phyloP scores from a whole-genome alignment of 2,329 filamentous ascomycete species.

The Plectosphaerella plurivora region DNA sequence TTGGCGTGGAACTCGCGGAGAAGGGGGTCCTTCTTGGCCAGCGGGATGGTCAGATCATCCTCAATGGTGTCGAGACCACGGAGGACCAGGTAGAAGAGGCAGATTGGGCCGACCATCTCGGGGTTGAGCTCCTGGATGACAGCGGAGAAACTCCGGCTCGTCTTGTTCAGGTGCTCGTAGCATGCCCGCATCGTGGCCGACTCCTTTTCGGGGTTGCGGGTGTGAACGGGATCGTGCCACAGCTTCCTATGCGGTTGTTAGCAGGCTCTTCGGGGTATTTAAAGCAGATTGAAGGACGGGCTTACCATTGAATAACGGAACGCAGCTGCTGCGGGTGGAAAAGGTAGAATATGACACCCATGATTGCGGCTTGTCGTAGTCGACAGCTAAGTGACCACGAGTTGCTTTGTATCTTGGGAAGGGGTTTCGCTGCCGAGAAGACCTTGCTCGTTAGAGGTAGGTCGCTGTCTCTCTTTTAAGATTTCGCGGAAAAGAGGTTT shows the following conservation, averaged over 20 bases:
- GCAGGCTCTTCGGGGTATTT: background rate
- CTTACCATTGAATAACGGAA: slow-evolving; percentile 83
- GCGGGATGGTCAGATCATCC: slow-evolving; percentile 90
- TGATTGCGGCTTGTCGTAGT: slow-evolving; percentile 28
- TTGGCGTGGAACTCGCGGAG: slow-evolving; percentile 77
- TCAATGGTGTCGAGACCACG: slow-evolving; percentile 97
- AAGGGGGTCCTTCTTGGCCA: slow-evolving; percentile 79
- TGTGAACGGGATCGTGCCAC: slow-evolving; percentile 93
- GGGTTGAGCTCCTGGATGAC: slow-evolving; percentile 96
- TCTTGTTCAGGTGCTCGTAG: slow-evolving; percentile 80
- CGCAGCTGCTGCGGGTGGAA: slow-evolving; percentile 75
- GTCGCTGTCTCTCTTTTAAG: too few species aligned
- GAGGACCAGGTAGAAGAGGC: slow-evolving; percentile 88
- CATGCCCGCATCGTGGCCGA: slow-evolving; percentile 70
- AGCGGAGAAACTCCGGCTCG: slow-evolving; percentile 86
- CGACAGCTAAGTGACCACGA: too few species aligned
- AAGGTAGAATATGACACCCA: slow-evolving; percentile 66
- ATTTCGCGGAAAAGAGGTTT: too few species aligned
- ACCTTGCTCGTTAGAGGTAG: too few species aligned
- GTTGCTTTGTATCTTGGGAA: too few species aligned
- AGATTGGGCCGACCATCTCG: slow-evolving; percentile 83
- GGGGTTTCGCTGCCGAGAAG: too few species aligned
- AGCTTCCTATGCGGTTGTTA: slow-evolving; percentile 63
- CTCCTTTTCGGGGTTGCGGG: slow-evolving; percentile 73
- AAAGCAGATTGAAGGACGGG: slow-evolving; percentile 2